These are phyloP conservation scores for Xylariales sp. DNA, from an alignment of 2,329 filamentous ascomycete genomes.

Conservation along the genomic window DNA sequence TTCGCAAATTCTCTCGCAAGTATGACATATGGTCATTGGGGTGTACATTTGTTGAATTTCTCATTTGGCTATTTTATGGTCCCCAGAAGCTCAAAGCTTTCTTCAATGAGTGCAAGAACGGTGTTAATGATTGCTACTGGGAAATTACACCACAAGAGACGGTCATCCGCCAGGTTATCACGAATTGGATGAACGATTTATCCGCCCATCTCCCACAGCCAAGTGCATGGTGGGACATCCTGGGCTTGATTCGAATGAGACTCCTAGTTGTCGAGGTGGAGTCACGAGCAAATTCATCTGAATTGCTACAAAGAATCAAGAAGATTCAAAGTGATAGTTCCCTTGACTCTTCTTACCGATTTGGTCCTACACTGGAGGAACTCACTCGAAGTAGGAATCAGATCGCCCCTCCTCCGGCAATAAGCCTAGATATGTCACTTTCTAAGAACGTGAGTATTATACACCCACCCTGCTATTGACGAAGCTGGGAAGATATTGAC, in stretches of 20 bases:
- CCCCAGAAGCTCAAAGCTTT: background rate
- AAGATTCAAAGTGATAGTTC: background rate
- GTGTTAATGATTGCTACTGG: constrained; percentile 1
- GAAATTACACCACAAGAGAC: background rate
- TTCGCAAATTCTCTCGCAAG: constrained; percentile 8
- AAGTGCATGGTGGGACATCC: background rate
- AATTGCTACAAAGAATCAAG: background rate
- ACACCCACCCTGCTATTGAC: background rate
- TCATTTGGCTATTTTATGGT: background rate
- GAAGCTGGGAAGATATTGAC: background rate
- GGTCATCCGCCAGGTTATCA: background rate
- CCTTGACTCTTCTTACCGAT: background rate
- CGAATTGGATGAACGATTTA: background rate
- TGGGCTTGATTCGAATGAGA: background rate
- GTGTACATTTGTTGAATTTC: constrained; percentile 11
- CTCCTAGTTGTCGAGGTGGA: background rate
- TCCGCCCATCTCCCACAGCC: background rate
- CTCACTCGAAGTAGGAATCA: background rate
- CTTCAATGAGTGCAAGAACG: background rate
- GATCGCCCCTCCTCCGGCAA: background rate
- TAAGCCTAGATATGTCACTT: background rate
- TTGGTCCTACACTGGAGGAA: background rate
- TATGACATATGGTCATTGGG: constrained; percentile 24
- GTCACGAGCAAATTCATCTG: background rate
- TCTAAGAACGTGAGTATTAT: constrained; percentile 1